Evolutionary conservation across 116 monocot species (phyloP), one percentile per base, ranked within the genome.

Genomic region (Phalaenopsis hybrid): DNA sequence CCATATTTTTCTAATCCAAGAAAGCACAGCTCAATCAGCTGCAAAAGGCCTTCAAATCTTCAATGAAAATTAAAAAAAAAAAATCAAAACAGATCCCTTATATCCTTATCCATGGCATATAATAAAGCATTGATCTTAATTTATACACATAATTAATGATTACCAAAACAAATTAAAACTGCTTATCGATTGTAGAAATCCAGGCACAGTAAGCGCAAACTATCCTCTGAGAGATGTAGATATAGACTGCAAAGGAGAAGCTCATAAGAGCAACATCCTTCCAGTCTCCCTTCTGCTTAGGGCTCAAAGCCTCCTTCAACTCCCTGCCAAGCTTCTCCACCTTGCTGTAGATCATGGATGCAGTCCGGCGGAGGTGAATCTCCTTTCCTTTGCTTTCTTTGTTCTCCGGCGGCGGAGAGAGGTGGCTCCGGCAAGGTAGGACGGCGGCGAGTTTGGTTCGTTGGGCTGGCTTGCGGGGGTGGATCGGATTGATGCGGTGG

Each of bases 131-230:
- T 13, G 2, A 55, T 55, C 55, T 15, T 3, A 15, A 55, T 16
- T 37, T 13, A 55, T 55, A 55, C 3, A 55, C 55, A 55, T 15
- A 15, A 13, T 15, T 0, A 52, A 52, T 52, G 13, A 52, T 52
- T 52, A 52, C 3, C 52, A 52, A 52, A 7, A 23, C 5, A 63
- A 37, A 37, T 41, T 72, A 72, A 28, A 72, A 72, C 28, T 49
- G 65, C 11, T 86, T 86, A 67, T 79, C 44, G 50, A 88, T 82
- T 74, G 85, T 84, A 80, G 85, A 84, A 33, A 82, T 82, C 88
- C 90, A 90, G 49, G 85, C 86, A 82, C 92, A 92, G 43, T 92
- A 92, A 84, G 90, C 88, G 73, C 86, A 88, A 16, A 90, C 90
- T 33, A 90, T 85, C 82, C 85, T 81, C 87, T 90, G 88, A 21